Evolutionary conservation across 768 basidiomycete species (phyloP).

Genomic region (Tylopilus plumbeoviolaceoides): DNA sequence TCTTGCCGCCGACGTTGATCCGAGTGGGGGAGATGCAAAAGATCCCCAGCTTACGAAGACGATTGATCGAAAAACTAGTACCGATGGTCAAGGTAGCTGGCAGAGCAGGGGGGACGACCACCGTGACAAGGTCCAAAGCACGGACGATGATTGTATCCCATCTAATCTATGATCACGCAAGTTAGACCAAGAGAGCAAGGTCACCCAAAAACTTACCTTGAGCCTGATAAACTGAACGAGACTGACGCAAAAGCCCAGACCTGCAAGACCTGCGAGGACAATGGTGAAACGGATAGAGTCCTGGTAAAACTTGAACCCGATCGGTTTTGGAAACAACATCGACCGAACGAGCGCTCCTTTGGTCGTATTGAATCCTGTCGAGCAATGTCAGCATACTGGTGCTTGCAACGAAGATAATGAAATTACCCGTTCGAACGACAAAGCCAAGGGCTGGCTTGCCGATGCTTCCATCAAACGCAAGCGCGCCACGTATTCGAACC

Average conservation of each 20-base stretch:
- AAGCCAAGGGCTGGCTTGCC: constrained; percentile 69
- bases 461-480: constrained; percentile 47
- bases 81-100: constrained; percentile 97
- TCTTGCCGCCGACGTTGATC: constrained; percentile 92
- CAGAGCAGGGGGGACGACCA: constrained; percentile 95
- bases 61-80: constrained; percentile 88
- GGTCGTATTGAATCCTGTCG: constrained; percentile 89
- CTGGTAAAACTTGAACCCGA: constrained; percentile 98
- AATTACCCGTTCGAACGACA: constrained; percentile 80
- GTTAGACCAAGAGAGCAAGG: constrained; percentile 3
- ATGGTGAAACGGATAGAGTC: constrained; percentile 89
- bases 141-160: constrained; percentile 91
- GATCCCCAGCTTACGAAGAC: constrained; percentile 82
- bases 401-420: not conserved
- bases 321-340: constrained; percentile 98
- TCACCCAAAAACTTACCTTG: constrained; percentile 48
- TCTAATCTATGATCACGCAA: constrained; percentile 50
- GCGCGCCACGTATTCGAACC: constrained; percentile 72
- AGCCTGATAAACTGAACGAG: constrained; percentile 90
- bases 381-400: constrained; percentile 6
- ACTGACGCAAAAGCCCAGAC: constrained; percentile 85
- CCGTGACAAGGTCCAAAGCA: constrained; percentile 91
- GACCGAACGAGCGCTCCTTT: constrained; percentile 94
- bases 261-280: constrained; percentile 88
- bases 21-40: constrained; percentile 96